Evolutionary conservation across 441 rosid species (phyloP), one percentile per base, ranked within the genome.

Genomic region (Erodium trifolium): DNA sequence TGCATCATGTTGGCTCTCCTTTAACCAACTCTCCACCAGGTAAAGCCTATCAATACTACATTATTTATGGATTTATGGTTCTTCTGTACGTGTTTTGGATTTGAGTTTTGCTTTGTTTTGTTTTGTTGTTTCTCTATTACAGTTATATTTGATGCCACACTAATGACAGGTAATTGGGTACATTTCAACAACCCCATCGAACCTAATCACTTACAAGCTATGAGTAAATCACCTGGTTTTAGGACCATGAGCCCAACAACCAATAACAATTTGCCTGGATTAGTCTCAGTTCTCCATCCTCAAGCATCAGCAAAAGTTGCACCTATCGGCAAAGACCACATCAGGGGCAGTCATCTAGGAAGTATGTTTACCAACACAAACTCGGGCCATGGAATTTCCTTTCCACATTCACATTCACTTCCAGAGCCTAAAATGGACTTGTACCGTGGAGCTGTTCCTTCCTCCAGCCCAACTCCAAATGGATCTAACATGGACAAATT

Each of bases 1-100:
- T 81, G 35, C 88, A 78, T 71, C 95, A 83, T 72, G 78, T 84
- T 60, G 93, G 91, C 73, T 94, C 99, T 35, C 98, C 99, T 17
- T 73, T 88, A 65, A 76, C 87, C 63, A 87, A 70, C 78, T 91
- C 97, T 81, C 95, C 97, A 68, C 93, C 97, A 43, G 91, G 97
- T 94, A 74, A 43, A 43, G 49, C 49, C 49, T 43, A 43, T 34
- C 37, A 34, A 34, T 34, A 34, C 37, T 34, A 34, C 37, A 34
- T 34, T 34, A 34, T 5, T 34, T 23, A 23, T 23, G 2, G 45
- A 39, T 39, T 39, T 39, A 39, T 39, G 45, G 45, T 39, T 39
- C 7, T 39, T 39, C 45, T 39, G 9, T 39, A 39, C 45, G 5
- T 9, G 9, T 3, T 43, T 9, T 43, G 49, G 49, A 43, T 43